These are phyloP conservation scores for Cryptococcus floricola DNA, from an alignment of 1,284 basidiomycete genomes.

Conservation along the genomic window DNA sequence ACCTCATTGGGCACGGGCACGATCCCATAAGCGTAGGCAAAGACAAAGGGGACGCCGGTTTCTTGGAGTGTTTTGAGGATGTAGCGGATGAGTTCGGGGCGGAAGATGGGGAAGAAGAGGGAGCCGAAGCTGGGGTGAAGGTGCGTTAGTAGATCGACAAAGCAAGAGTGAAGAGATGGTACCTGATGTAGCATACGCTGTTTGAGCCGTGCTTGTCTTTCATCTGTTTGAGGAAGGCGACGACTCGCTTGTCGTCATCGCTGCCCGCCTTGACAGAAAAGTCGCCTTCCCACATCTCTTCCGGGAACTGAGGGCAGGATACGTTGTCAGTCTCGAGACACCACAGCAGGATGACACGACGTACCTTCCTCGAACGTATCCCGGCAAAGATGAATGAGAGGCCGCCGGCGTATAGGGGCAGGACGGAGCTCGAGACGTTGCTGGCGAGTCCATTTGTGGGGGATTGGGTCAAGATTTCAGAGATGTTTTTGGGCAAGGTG, in stretches of 20 bases:
- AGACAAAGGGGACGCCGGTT: slow-evolving; percentile 15
- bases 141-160: too few species aligned
- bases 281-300: slow-evolving; percentile 9
- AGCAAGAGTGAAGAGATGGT: too few species aligned
- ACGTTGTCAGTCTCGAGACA: background rate
- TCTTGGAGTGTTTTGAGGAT: slow-evolving; percentile 20
- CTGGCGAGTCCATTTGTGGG: slow-evolving; percentile 72
- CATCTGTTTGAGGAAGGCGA: slow-evolving; percentile 22
- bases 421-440: slow-evolving; percentile 84
- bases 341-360: background rate
- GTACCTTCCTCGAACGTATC: slow-evolving; percentile 68
- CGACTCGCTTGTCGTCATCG: slow-evolving; percentile 19
- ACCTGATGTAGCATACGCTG: slow-evolving; percentile 16
- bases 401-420: slow-evolving; percentile 76
- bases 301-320: slow-evolving; percentile 19
- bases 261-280: background rate
- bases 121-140: slow-evolving; percentile 28
- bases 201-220: slow-evolving; percentile 13
- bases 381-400: slow-evolving; percentile 85
- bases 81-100: slow-evolving; percentile 21
- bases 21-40: background rate
- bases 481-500: slow-evolving; percentile 82
- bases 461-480: slow-evolving; percentile 94
- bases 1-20: slow-evolving; percentile 7
- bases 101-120: slow-evolving; percentile 15